A percentile compares a stretch with the other conserved stretches of the same genome.
Conservation (phyloP, 2,329 filamentous ascomycete genomes). For the Dactylellina sp. region DNA sequence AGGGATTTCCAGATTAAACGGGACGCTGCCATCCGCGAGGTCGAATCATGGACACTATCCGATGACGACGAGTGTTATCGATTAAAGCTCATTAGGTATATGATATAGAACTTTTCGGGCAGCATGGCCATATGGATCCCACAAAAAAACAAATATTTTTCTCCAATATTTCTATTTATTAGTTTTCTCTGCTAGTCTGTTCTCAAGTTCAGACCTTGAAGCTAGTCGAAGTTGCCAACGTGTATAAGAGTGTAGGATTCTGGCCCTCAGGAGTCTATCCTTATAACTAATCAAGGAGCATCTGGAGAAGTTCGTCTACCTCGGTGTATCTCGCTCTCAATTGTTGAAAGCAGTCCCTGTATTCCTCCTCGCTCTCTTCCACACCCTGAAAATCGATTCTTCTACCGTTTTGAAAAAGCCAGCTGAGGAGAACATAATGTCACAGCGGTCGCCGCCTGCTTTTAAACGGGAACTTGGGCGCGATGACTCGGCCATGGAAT, state of each 20-base stretch:
- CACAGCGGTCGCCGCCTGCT: not conserved
- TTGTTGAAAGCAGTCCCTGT: no score
- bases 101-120: constrained; percentile 9
- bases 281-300: no score
- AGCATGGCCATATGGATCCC: no score
- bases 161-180: no score
- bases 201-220: no score
- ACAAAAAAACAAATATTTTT: no score
- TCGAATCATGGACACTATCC: constrained; percentile 18
- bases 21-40: constrained; percentile 1
- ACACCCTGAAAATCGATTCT: constrained; percentile 25
- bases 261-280: no score
- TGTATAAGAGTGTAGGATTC: no score
- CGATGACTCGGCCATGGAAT: constrained; percentile 27
- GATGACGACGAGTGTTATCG: constrained; percentile 41
- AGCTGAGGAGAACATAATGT: constrained; percentile 25
- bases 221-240: no score
- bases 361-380: not conserved
- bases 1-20: constrained; percentile 17
- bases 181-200: no score
- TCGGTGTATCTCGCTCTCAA: no score
- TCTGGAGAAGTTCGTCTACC: no score
- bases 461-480: constrained; percentile 5
- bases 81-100: constrained; percentile 26
- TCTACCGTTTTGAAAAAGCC: constrained; percentile 3